A percentile compares a stretch with the other conserved stretches of the same genome.
Evolutionary conservation across 768 basidiomycete genomes (phyloP).

Genomic region (Sarcodon aspratus): DNA sequence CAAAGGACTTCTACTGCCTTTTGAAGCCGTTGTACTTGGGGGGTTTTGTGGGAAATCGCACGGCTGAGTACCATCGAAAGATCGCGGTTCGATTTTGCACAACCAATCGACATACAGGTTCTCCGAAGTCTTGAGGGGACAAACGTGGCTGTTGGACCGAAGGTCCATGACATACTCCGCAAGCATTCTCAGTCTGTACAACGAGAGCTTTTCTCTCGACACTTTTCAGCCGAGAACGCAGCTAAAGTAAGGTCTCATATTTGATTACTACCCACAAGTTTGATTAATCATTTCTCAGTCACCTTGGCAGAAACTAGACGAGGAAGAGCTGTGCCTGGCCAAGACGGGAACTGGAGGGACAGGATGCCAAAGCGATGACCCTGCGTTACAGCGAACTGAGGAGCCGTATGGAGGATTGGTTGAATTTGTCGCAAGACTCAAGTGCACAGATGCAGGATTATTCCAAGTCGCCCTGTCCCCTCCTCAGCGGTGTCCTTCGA

Average conservation of each 20-base stretch:
- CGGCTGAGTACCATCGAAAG: conserved; percentile 11
- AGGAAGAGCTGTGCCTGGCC: conserved; percentile 31
- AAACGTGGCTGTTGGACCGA: conserved; percentile 13
- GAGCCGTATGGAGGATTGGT: conserved; percentile 56
- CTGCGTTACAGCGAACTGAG: conserved; percentile 12
- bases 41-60: conserved; percentile 44
- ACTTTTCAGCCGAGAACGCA: conserved; percentile 5
- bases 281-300: conserved; percentile 22
- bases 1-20: too few species aligned
- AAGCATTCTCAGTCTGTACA: conserved; percentile 3
- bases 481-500: conserved; percentile 41
- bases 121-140: conserved; percentile 19
- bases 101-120: conserved; percentile 16
- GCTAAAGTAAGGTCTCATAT: conserved; percentile 8
- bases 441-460: conserved; percentile 2
- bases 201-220: background rate
- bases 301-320: conserved; percentile 54
- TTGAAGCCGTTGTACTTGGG: conserved; percentile 11
- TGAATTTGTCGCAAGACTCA: conserved; percentile 34
- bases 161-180: conserved; percentile 2
- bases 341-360: conserved; percentile 25
- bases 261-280: background rate
- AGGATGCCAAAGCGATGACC: conserved; percentile 22
- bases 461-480: conserved; percentile 35
- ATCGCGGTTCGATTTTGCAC: conserved; percentile 11